Conservation (phyloP, 805 yeast genomes). For the Jamesozyma lodderae region DNA sequence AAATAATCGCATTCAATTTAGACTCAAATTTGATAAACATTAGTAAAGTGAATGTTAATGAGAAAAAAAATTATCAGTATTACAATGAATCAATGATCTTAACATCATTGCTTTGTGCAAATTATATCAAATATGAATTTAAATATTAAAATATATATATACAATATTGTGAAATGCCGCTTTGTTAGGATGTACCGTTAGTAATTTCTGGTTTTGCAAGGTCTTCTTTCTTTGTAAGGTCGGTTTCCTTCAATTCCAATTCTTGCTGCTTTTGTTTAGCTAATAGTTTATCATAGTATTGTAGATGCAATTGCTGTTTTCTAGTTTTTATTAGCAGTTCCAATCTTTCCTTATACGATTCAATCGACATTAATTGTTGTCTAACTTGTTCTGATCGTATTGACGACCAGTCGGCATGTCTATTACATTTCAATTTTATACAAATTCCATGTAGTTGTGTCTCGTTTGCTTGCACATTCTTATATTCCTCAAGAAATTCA, state of each 20-base stretch:
- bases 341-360: constrained; percentile 19
- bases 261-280: neutral
- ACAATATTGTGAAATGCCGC: no score
- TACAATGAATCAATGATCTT: no score
- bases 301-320: constrained; percentile 23
- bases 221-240: no score
- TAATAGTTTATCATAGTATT: constrained; percentile 18
- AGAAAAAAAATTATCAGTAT: no score
- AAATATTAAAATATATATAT: no score
- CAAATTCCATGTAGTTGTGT: constrained; percentile 17
- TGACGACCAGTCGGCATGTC: constrained; percentile 26
- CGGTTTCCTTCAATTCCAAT: neutral
- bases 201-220: no score
- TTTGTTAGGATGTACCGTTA: no score
- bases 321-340: constrained; percentile 17
- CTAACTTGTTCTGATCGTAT: constrained; percentile 16
- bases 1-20: no score
- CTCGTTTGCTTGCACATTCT: constrained; percentile 4
- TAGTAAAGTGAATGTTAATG: no score
- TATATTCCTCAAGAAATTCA: constrained; percentile 12
- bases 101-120: no score
- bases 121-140: no score
- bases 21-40: no score
- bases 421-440: constrained; percentile 20
- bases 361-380: constrained; percentile 19